Base-by-base conservation (phyloP, 2,329 filamentous ascomycete species). In the Ascocoryne sarcoides region DNA sequence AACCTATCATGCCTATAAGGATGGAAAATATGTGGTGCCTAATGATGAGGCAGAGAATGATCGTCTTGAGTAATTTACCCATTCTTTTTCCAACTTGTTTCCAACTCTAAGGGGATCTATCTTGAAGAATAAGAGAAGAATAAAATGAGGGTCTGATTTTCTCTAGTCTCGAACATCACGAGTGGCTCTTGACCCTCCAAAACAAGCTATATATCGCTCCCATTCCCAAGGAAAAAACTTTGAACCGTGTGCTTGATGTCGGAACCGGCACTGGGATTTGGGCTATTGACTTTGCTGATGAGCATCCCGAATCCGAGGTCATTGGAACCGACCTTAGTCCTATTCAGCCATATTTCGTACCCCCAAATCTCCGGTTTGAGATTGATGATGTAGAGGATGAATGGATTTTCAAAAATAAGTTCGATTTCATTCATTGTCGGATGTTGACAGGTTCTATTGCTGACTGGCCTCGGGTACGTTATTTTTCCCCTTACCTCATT, bases 351-450 rank as follows among this genome's bases (percentile, higher is more conserved):
- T 44, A 52, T 32, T 62, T 67, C 65, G 57, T 76, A 2, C 73
- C 73, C 3, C 68, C 71, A 2, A 76, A 76, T 46, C 65, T 75
- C 20, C 61, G 63, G 19, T 76, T 76, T 49, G 60, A 73, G 51
- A 65, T 79, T 10, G 75, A 79, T 43, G 75, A 79, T 45, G 65
- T 71, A 19, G 74, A 79, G 55, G 66, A 65, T 40, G 63, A 66
- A 3, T 79, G 75, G 75, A 58, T 73, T 9, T 67, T 73, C 45
- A 65, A 66, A 5, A 52, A 73, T 38, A 65, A 71, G 37, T 77
- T 78, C 40, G 73, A 78, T 53, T 75, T 75, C 45, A 69, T 79
- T 37, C 72, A 77, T 51, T 66, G 70, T 12, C 66, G 75, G 7
- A 48, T 50, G 43, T 48, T 50, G 46, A 42, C 40, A 14, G 45